Percentiles rank a stretch among this genome's conserved stretches.
Conservation (phyloP, 345 rosid species). For the Dipteronia dyeriana region DNA sequence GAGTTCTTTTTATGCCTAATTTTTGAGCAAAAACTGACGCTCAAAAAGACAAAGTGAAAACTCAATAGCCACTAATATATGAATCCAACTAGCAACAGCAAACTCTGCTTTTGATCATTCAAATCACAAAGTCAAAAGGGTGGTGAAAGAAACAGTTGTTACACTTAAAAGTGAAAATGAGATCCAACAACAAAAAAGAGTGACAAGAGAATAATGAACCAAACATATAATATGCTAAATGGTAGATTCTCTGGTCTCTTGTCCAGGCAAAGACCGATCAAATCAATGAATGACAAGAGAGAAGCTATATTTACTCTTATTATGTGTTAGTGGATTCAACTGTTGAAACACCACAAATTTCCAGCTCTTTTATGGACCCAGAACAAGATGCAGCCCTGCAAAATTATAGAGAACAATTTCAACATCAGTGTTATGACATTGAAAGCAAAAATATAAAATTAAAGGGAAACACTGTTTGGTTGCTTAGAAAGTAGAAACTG, state of each 20-base stretch:
- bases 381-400: conserved; percentile 23
- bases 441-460: background rate
- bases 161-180: conserved; percentile 19
- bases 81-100: conserved; percentile 22
- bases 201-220: background rate
- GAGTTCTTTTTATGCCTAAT: conserved; percentile 17
- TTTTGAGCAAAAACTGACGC: conserved; percentile 7
- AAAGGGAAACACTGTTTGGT: conserved; percentile 3
- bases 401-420: conserved; percentile 14
- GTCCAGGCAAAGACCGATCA: conserved; percentile 33
- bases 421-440: conserved; percentile 3
- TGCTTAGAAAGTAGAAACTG: conserved; percentile 28
- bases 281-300: conserved; percentile 19
- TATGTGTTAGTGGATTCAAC: too few species aligned
- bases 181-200: conserved; percentile 8
- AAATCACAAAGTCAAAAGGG: conserved; percentile 38
- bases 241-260: conserved; percentile 20
- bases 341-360: conserved; percentile 11
- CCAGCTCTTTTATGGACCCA: conserved; percentile 9
- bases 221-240: background rate
- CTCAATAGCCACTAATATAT: background rate
- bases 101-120: conserved; percentile 30
- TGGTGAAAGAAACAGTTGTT: conserved; percentile 31
- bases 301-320: background rate
- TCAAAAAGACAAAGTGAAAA: conserved; percentile 11